Conservation (phyloP, 2,329 filamentous ascomycete genomes). For the Alternaria tenuissima region DNA sequence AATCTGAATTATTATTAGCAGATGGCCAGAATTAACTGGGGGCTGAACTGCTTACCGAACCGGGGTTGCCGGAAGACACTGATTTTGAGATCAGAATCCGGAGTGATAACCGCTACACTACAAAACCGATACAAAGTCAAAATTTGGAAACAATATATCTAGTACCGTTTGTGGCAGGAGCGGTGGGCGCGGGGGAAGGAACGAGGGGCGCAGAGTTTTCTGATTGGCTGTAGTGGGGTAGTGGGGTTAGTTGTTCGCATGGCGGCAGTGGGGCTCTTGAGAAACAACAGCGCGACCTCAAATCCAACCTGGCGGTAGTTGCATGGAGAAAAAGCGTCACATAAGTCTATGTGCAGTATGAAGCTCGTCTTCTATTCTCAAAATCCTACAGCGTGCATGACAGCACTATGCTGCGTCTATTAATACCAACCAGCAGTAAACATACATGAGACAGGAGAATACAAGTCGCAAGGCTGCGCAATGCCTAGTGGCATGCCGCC, state of each 20-base stretch:
- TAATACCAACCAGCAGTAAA: conserved; percentile 8
- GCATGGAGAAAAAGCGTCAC: neutral
- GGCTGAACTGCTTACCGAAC: conserved; percentile 8
- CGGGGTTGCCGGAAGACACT: conserved; percentile 35
- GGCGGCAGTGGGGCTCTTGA: neutral
- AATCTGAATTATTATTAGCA: too few species aligned
- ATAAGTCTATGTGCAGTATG: neutral
- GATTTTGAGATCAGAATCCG: conserved; percentile 33
- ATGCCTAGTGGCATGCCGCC: conserved; percentile 38
- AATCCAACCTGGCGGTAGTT: neutral
- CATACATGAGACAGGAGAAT: conserved; percentile 13
- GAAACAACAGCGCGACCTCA: too few species aligned
- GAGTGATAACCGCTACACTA: conserved; percentile 40
- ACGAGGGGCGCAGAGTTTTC: neutral
- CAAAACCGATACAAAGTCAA: conserved; percentile 14
- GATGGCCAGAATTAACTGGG: too few species aligned
- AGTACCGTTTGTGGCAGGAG: fast-evolving
- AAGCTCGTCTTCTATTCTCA: neutral
- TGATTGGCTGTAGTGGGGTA: neutral
- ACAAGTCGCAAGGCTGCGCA: conserved; percentile 36
- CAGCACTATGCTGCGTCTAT: neutral
- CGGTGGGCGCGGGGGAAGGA: neutral
- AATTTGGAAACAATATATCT: neutral
- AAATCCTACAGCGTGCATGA: neutral
- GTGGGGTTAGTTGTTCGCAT: neutral